These are phyloP conservation scores for Mollisia scopiformis DNA, from an alignment of 2,329 filamentous ascomycete species.

Conservation along the genomic window DNA sequence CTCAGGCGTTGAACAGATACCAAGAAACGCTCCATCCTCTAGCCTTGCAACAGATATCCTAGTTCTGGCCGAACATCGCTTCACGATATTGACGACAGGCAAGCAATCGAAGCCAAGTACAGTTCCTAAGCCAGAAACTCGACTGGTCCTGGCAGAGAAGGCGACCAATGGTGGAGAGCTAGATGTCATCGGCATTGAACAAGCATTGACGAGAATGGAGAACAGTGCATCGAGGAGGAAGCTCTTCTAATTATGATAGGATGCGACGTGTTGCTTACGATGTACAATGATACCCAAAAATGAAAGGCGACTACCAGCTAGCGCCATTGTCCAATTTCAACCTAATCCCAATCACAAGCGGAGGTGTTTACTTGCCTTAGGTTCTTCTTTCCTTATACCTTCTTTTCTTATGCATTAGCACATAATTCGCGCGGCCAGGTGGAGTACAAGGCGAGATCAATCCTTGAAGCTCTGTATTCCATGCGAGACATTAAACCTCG, in stretches of 20 bases:
- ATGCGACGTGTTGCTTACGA: conserved; percentile 8
- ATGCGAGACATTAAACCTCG: conserved; percentile 62
- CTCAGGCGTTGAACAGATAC: conserved; percentile 34
- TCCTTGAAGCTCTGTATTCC: conserved; percentile 78
- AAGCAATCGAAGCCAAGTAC: conserved; percentile 12
- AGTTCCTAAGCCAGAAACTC: conserved; percentile 13
- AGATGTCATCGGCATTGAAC: conserved; percentile 68
- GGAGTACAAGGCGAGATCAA: conserved; percentile 75
- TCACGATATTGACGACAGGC: conserved; percentile 29
- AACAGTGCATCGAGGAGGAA: conserved; percentile 26
- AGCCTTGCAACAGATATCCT: conserved; percentile 33
- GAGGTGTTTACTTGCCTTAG: background rate
- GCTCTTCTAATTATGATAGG: conserved; percentile 18
- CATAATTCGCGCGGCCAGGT: conserved; percentile 68
- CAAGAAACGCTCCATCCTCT: conserved; percentile 14
- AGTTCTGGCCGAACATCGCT: conserved; percentile 36
- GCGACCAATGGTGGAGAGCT: conserved; percentile 39
- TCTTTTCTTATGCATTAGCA: background rate
- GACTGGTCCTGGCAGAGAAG: conserved; percentile 28
- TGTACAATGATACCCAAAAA: conserved; percentile 25
- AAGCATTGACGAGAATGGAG: conserved; percentile 59
- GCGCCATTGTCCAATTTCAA: background rate
- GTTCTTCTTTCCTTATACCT: background rate
- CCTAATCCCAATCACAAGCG: background rate
- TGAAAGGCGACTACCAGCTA: background rate